Base-by-base conservation (phyloP, 768 basidiomycete species). In the Boletus tylopilopsis region DNA sequence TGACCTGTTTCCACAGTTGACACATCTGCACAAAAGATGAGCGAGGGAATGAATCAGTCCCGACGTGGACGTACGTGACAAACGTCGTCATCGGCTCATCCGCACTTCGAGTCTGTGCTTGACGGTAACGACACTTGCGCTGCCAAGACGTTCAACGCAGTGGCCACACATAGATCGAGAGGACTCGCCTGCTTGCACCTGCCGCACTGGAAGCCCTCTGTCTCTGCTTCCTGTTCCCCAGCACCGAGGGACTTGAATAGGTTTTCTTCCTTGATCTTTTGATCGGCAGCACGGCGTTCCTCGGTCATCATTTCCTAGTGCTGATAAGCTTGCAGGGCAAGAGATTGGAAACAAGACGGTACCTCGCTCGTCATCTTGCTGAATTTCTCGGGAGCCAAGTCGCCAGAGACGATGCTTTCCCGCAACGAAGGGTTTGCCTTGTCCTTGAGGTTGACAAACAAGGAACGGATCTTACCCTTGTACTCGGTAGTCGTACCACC, bases 21-120 rank as follows among this genome's bases (percentile, higher is more conserved):
- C 77, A 68, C 87, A 88, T 46, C 82, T 82, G 55, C 39, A 52
- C 19, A 33, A 0, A 16, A 42, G 37, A 49, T 53, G 10, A 51
- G 45, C 34, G 24, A 38, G 19, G n/a, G 40, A 24, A 34, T 13
- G 11, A 16, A 33, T 24, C 23, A 10, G 24, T 19, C 24, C n/a
- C 35, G 23, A 46, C n/a, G 8, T 1, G 18, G 25, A 74, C 77
- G 54, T 70, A 91, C 82, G 90, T 93, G 57, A 94, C 90, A 64
- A 94, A 95, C 18, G 93, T 94, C 3, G 95, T 97, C 94, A 98
- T 97, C 21, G 95, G 94, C 71, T 97, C 96, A 72, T 98, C 96
- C 8, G 96, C 95, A 63, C 90, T 93, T 47, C 96, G 80, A 8
- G 96, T 99, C 67, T 99, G 96, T 60, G 92, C 91, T 73, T 98